Evolutionary conservation across 768 basidiomycete genomes (phyloP).

Genomic region (Trametes cingulata): DNA sequence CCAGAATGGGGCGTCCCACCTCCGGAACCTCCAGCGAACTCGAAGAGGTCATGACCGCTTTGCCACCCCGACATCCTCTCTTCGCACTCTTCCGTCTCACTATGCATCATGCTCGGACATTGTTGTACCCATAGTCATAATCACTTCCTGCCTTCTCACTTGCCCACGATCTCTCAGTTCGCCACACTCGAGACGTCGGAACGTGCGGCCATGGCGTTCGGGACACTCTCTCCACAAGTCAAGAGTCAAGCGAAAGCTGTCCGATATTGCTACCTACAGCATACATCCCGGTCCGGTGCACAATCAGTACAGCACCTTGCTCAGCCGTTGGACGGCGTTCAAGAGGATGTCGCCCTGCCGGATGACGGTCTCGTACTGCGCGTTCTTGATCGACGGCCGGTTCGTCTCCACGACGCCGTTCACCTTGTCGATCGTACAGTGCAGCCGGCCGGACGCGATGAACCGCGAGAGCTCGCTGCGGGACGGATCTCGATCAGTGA

Average conservation of each 20-base stretch:
- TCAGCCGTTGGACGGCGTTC: slow-evolving; percentile 84
- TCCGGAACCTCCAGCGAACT: slow-evolving; percentile 44
- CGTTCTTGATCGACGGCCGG: slow-evolving; percentile 70
- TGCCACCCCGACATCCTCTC: background rate
- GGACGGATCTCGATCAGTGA: background rate
- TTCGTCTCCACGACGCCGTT: slow-evolving; percentile 92
- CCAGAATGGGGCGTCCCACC: slow-evolving; percentile 94
- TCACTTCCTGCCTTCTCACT: background rate
- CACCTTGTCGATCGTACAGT: slow-evolving; percentile 94
- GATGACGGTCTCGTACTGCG: slow-evolving; percentile 91
- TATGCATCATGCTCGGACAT: background rate
- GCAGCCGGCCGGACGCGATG: slow-evolving; percentile 83
- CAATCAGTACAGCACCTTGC: slow-evolving; percentile 75
- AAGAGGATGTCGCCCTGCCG: slow-evolving; percentile 90
- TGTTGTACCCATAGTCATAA: background rate
- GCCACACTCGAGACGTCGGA: background rate
- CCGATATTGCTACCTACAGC: slow-evolving; percentile 16
- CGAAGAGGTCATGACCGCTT: slow-evolving; percentile 11
- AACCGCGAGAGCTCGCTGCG: slow-evolving; percentile 86
- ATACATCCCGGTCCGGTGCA: slow-evolving; percentile 1
- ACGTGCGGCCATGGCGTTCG: background rate
- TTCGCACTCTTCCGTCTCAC: background rate
- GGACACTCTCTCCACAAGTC: background rate
- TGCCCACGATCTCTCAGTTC: background rate
- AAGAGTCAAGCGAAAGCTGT: background rate